phyloP scores from a whole-genome alignment of 2,329 filamentous ascomycete species.

The Lecanicillium sp. region DNA sequence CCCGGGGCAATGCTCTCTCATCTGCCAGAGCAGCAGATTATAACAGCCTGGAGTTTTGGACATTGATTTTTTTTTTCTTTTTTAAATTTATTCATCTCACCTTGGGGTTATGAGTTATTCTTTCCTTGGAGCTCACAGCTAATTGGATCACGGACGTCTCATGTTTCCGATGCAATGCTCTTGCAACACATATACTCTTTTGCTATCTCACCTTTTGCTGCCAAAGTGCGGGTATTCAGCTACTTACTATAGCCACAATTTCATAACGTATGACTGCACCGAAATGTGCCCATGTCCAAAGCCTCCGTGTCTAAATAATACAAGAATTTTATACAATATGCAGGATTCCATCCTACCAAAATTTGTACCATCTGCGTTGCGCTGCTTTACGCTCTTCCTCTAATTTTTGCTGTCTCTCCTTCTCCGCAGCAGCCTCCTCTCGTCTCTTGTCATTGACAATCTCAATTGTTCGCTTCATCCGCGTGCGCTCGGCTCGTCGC shows the following conservation, averaged over 20 bases:
- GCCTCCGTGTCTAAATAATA: background rate
- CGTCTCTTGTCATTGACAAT: constrained; percentile 43
- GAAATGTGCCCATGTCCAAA: no score
- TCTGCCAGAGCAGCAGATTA: background rate
- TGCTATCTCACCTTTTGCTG: no score
- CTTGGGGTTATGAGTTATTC: no score
- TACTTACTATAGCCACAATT: no score
- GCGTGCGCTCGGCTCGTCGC: constrained; percentile 64
- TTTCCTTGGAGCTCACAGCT: no score
- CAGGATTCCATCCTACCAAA: constrained; percentile 34
- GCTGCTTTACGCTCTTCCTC: constrained; percentile 25
- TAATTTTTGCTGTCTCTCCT: constrained; percentile 21
- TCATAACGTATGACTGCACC: background rate
- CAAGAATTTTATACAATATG: background rate
- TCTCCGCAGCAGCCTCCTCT: constrained; percentile 34
- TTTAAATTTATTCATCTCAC: no score
- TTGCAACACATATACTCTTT: no score
- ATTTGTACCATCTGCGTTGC: constrained; percentile 44
- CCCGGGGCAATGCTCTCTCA: no score
- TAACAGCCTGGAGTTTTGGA: background rate
- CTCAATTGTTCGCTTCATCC: constrained; percentile 80
- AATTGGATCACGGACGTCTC: no score
- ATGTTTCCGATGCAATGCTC: no score
- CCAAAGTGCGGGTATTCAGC: no score
- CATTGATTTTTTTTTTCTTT: constrained; percentile 2